Evolutionary conservation across 1,139 yeast genomes (phyloP).

Genomic region (Candida mesenterica): DNA sequence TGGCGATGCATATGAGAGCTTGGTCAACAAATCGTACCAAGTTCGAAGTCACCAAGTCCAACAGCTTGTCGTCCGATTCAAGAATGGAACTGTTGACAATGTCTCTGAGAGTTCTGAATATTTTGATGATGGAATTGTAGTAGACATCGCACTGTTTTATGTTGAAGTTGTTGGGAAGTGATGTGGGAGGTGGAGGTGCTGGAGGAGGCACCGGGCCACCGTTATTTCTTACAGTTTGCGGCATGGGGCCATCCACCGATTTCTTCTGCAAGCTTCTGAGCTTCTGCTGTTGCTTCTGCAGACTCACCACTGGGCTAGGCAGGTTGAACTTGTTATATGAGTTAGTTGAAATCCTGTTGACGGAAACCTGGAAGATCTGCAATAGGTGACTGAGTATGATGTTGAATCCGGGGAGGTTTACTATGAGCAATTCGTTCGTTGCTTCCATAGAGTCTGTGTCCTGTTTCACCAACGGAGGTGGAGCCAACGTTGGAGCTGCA

Average conservation of each 20-base stretch:
- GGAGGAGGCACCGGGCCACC: slow-evolving; percentile 13
- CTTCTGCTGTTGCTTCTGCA: not conserved
- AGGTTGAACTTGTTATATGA: slow-evolving; percentile 5
- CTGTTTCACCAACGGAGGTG: slow-evolving; percentile 6
- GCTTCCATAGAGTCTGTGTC: too few relatives aligned
- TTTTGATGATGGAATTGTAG: slow-evolving; percentile 39
- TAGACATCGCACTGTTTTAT: slow-evolving; percentile 31
- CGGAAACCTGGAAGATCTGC: slow-evolving; percentile 37
- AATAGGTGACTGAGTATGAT: slow-evolving; percentile 38
- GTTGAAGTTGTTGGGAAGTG: slow-evolving; percentile 11
- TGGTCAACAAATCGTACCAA: slow-evolving; percentile 29
- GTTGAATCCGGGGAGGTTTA: slow-evolving; percentile 35
- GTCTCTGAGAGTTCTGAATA: slow-evolving; percentile 48
- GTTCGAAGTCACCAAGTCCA: slow-evolving; percentile 9
- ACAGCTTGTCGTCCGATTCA: slow-evolving; percentile 5
- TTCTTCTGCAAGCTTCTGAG: slow-evolving; percentile 14
- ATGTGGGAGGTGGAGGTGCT: slow-evolving; percentile 14
- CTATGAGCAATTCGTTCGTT: slow-evolving; percentile 6
- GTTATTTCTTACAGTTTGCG: too few relatives aligned
- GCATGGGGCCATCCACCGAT: too few relatives aligned
- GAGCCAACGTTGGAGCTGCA: slow-evolving; percentile 4
- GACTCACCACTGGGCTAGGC: not conserved
- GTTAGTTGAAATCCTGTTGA: slow-evolving; percentile 28
- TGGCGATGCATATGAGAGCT: slow-evolving; percentile 37
- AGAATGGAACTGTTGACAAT: slow-evolving; percentile 27